Conservation (phyloP, 129 eudicot species). For the Saussurea involucrata region DNA sequence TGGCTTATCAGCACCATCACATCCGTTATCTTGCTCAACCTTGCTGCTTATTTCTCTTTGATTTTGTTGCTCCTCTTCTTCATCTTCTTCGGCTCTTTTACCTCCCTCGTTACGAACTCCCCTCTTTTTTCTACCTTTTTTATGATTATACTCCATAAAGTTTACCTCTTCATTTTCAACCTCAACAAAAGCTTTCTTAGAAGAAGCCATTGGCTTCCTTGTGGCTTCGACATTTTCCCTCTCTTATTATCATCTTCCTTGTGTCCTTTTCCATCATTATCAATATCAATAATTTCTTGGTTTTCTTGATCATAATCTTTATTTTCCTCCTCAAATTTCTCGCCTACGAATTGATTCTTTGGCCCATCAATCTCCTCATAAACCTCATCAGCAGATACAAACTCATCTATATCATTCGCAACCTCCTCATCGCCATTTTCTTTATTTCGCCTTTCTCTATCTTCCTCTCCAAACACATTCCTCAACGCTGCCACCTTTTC, state of each 20-base stretch:
- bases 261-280: conserved; percentile 22
- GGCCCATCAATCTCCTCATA: conserved; percentile 26
- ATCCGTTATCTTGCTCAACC: conserved; percentile 29
- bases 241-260: conserved; percentile 31
- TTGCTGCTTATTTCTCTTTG: conserved; percentile 19
- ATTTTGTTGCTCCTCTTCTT: conserved; percentile 10
- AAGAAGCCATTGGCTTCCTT: conserved; percentile 32
- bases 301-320: conserved; percentile 30
- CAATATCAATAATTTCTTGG: conserved; percentile 29
- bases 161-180: conserved; percentile 53
- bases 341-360: conserved; percentile 42
- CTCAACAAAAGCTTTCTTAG: conserved; percentile 33
- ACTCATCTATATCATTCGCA: conserved; percentile 42
- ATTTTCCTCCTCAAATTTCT: conserved; percentile 31
- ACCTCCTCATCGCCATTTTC: conserved; percentile 34
- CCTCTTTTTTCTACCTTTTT: conserved; percentile 58
- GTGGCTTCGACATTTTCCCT: conserved; percentile 26
- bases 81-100: conserved; percentile 39
- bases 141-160: conserved; percentile 66
- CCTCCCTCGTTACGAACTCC: conserved; percentile 51
- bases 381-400: conserved; percentile 49
- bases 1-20: conserved; percentile 34
- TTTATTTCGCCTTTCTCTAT: conserved; percentile 21
- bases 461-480: conserved; percentile 60
- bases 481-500: conserved; percentile 82